Evolutionary conservation across 2,329 filamentous ascomycete species (phyloP).

Genomic region (Coniochaeta sp.): DNA sequence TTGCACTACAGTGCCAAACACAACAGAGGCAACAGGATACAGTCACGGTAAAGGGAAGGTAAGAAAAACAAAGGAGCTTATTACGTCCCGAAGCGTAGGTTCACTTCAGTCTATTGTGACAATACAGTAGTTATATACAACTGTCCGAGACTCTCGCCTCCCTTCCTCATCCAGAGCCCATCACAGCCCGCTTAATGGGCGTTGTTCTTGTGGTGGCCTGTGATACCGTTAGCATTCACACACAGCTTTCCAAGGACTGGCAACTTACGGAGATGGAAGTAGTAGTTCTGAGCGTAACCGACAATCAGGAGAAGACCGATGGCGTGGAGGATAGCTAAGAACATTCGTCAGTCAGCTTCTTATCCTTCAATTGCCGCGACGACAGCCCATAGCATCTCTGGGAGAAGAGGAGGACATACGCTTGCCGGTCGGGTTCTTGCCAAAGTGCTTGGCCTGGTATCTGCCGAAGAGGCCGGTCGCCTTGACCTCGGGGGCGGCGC

Average conservation of each 20-base stretch:
- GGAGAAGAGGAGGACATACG: conserved; percentile 68
- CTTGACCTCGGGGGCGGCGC: conserved; percentile 77
- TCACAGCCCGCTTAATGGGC: conserved; percentile 66
- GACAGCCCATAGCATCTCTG: too few species aligned
- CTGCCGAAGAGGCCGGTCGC: conserved; percentile 74
- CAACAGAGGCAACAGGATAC: too few species aligned
- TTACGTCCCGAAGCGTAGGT: conserved; percentile 5
- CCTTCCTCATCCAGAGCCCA: conserved; percentile 3
- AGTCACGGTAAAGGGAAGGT: too few species aligned
- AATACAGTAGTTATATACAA: conserved; percentile 40
- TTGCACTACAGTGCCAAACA: too few species aligned
- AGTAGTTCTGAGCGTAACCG: conserved; percentile 98
- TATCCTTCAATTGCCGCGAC: not conserved
- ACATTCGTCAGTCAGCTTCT: conserved; percentile 15
- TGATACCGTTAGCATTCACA: not conserved
- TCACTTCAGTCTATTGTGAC: conserved; percentile 27
- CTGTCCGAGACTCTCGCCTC: conserved; percentile 14
- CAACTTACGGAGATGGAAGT: conserved; percentile 95
- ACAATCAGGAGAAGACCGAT: conserved; percentile 71
- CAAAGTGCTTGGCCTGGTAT: conserved; percentile 91
- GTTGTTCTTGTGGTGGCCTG: conserved; percentile 99
- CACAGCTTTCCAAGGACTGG: too few species aligned
- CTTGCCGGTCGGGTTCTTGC: conserved; percentile 81
- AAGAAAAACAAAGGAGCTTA: not conserved
- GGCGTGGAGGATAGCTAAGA: conserved; percentile 82